Base-by-base conservation (phyloP, 2,329 filamentous ascomycete genomes). In the Fusarium nurragi region DNA sequence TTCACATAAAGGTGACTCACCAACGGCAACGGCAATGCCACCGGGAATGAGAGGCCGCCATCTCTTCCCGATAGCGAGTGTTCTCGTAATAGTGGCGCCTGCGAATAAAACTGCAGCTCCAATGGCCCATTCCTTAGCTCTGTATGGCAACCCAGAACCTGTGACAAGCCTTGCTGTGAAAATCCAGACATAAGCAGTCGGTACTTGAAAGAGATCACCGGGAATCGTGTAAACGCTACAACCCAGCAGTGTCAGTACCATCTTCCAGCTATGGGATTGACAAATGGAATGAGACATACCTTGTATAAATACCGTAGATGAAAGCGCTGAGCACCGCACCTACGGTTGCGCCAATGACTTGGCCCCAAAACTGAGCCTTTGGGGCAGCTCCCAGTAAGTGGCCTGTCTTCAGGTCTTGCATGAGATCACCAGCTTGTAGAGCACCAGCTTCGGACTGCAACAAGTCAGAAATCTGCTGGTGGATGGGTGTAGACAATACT, bases 381-480 rank as follows among this genome's bases (percentile, higher is more conserved):
- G 95, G 95, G 5, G 93, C 91, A 1, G 95, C 95, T 12, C 94
- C 94, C 1, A 99, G 85, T 0, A 99, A 81, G 76, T 99, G 94
- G 0, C 95, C 95, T 0, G 95, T 97, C 77, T 99, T 99, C 26
- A 99, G 85, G 75, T 99, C 95, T 75, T 99, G 95, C 86, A 99
- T 92, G 53, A 99, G 87, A 76, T 99, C 95, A 10, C 95, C 95
- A 4, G 95, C 94, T 80, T 99, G 95, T 6, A 98, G 82, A 5
- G 95, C 95, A 6, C 95, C 83, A 46, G 78, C 78, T 73, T 80
- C 78, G 4, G 78, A 79, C 78, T 80, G 65, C 3, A 40, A 9
- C 14, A 26, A 43, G 26, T 68, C 22, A 68, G 54, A 16, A 12
- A 25, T 19, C 38, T 37, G 10, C 23, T 18, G 9, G 25, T 23